Conservation (phyloP, 2,329 filamentous ascomycete species). For the Xylaria sp. region DNA sequence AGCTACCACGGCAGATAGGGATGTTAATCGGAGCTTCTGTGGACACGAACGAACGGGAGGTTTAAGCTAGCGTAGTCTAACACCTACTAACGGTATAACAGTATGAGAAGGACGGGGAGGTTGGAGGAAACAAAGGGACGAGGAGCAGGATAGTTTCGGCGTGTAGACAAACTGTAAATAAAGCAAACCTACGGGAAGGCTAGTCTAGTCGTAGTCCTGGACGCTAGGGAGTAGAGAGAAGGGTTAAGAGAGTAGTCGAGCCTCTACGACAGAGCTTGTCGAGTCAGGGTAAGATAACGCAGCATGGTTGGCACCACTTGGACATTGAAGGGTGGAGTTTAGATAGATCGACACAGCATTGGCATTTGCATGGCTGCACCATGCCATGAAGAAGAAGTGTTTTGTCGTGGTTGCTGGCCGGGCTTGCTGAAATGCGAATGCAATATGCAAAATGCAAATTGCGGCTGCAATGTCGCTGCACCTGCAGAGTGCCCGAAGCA, state of each 20-base stretch:
- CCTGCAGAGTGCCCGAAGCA: conserved; percentile 46
- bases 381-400: conserved; percentile 35
- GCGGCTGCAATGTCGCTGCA: conserved; percentile 45
- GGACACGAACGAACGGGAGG: conserved; percentile 29
- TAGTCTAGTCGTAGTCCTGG: conserved; percentile 31
- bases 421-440: conserved; percentile 42
- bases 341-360: conserved; percentile 43
- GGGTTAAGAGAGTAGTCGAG: conserved; percentile 24
- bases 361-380: conserved; percentile 34
- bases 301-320: conserved; percentile 46
- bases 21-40: conserved; percentile 40
- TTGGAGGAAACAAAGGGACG: background rate
- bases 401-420: conserved; percentile 41
- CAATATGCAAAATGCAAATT: conserved; percentile 27
- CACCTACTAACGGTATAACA: conserved; percentile 7
- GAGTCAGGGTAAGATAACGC: conserved; percentile 42
- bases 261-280: conserved; percentile 30
- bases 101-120: conserved; percentile 9
- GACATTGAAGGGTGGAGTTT: conserved; percentile 32
- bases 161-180: background rate
- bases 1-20: conserved; percentile 38
- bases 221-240: conserved; percentile 24
- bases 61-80: conserved; percentile 11
- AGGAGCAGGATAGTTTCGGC: conserved; percentile 14
- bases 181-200: conserved; percentile 3